Base-by-base conservation (phyloP, 1,284 basidiomycete species). In the Malassezia sp. region DNA sequence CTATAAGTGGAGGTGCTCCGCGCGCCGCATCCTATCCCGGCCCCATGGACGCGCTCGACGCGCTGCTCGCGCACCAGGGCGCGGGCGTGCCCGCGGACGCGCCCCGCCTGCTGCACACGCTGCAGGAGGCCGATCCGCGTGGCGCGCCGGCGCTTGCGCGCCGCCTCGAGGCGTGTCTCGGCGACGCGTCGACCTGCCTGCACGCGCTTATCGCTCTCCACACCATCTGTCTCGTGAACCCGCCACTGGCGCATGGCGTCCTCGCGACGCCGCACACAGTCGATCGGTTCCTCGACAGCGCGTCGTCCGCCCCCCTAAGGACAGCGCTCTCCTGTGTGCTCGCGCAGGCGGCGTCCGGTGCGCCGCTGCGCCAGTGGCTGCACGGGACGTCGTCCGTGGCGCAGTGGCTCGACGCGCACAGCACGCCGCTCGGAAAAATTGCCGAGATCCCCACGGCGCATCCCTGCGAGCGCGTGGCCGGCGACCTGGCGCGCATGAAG, bases 401-500 rank as follows among this genome's bases (percentile, higher is more conserved):
- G 2, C 22, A 9, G 12, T 40, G 38, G 38, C 28, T 40, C n/a
- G 28, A 14, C 22, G 12, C 17, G 6, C 24, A 31, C 15, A n/a
- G n/a, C n/a, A 6, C 38, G 27, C 21, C 38, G 14, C 17, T 17
- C 11, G 38, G 27, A 4, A 26, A 26, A 9, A 20, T 40, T 22
- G n/a, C 12, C 12, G 38, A 40, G 22, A 22, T 40, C 2, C 27
- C 17, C 28, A 18, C 9, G 24, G 30, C 21, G 26, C 32, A 17
- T n/a, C 21, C 22, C n/a, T 30, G 27, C 23, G 18, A 2, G 39
- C 15, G 4, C 22, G 33, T 23, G 21, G 20, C n/a, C n/a, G n/a
- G n/a, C 4, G 36, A 42, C 8, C 48, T 50, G n/a, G 37, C 30
- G 29, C 42, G 31, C 26, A 36, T 50, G 27, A 50, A 50, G 30